phyloP scores from a whole-genome alignment of 306 rosid genomes.

The Cucurbita argyrosperma region DNA sequence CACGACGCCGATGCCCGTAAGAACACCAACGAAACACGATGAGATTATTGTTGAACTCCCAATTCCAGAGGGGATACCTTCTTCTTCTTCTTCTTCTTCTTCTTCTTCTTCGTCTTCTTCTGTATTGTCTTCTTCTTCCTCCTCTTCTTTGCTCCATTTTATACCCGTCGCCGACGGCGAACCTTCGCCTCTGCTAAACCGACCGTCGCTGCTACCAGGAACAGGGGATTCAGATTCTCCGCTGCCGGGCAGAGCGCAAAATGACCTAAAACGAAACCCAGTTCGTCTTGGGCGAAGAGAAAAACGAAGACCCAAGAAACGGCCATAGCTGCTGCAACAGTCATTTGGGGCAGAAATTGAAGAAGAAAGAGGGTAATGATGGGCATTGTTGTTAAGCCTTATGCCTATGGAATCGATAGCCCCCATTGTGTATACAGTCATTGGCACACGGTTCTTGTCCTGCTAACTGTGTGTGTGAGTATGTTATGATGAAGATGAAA shows the following conservation, averaged over 20 bases:
- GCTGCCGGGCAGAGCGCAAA: conserved; percentile 14
- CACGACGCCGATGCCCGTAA: conserved; percentile 69
- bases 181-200: not conserved
- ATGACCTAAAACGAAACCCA: conserved; percentile 1
- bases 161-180: no score
- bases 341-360: not conserved
- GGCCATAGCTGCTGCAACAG: not conserved
- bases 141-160: not conserved
- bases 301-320: not conserved
- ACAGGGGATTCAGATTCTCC: conserved; percentile 10
- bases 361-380: conserved; percentile 5
- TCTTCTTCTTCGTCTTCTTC: conserved; percentile 8
- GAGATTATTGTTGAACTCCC: conserved; percentile 41
- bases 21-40: conserved; percentile 78
- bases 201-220: not conserved
- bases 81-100: conserved; percentile 10
- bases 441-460: not conserved
- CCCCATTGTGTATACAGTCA: conserved; percentile 21
- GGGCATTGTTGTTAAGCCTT: not conserved
- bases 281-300: not conserved
- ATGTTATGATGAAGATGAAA: not conserved
- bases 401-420: conserved; percentile 17
- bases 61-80: conserved; percentile 9
- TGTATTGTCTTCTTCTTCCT: not conserved
- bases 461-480: not conserved